Conservation (phyloP, 2,329 filamentous ascomycete genomes). For the Herpomyces periplanetae region DNA sequence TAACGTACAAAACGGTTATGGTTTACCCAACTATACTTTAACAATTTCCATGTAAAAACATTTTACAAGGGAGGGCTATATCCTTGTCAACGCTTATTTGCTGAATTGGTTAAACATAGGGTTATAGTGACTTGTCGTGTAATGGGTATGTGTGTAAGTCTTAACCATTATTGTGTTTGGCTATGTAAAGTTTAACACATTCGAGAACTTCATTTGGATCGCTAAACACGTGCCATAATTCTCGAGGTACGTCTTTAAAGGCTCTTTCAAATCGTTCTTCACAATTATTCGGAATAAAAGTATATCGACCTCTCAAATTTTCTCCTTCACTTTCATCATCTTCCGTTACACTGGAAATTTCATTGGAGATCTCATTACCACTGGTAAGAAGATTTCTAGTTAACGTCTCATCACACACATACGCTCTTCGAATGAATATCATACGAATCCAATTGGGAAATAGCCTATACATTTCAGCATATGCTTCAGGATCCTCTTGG, state of each 20-base stretch:
- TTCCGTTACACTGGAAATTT: constrained; percentile 16
- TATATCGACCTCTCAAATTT: not conserved
- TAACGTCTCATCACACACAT: constrained; percentile 9
- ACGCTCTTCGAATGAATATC: not conserved
- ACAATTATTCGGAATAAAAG: constrained; percentile 12
- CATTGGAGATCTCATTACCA: constrained; percentile 48
- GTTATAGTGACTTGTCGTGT: not conserved
- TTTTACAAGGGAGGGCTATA: not conserved
- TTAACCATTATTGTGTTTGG: constrained; percentile 4
- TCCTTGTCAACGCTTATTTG: not conserved
- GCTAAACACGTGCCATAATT: constrained; percentile 45
- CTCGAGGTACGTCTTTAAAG: constrained; percentile 28
- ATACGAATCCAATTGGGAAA: not conserved
- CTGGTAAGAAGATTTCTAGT: constrained; percentile 26
- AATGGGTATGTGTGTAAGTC: not conserved
- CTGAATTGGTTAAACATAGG: not conserved
- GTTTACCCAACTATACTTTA: too few relatives aligned
- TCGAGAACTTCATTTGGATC: constrained; percentile 19
- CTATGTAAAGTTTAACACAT: constrained; percentile 6
- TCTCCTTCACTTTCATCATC: constrained; percentile 28
- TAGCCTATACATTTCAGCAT: constrained; percentile 26
- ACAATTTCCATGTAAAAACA: too few relatives aligned
- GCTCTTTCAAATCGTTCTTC: constrained; percentile 38
- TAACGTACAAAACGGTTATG: too few relatives aligned
- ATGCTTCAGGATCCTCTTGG: constrained; percentile 61